Conservation (phyloP, 345 rosid genomes). For the Salix purpurea region DNA sequence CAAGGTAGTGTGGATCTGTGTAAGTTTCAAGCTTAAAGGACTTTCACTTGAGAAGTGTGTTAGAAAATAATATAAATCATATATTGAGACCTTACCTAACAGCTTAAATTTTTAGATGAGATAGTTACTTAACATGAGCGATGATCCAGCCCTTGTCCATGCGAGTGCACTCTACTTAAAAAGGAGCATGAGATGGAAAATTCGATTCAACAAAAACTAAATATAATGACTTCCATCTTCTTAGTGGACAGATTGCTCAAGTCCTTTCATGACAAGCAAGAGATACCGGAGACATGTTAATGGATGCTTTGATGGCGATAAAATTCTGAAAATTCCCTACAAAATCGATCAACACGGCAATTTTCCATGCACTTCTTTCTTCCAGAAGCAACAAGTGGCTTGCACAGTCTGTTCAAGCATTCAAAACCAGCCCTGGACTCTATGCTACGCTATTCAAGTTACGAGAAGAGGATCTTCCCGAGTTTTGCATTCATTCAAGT, state of each 20-base stretch:
- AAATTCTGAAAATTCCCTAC: constrained; percentile 26
- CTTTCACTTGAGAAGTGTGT: too few species aligned
- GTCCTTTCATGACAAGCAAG: constrained; percentile 29
- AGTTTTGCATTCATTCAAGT: constrained; percentile 27
- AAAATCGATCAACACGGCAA: constrained; percentile 12
- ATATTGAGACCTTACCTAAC: too few species aligned
- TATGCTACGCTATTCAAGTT: constrained; percentile 5
- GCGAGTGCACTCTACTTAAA: constrained; percentile 40
- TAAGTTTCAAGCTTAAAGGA: too few species aligned
- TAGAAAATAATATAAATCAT: too few species aligned
- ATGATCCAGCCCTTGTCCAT: constrained; percentile 13
- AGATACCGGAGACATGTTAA: neutral
- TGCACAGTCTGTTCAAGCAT: constrained; percentile 9
- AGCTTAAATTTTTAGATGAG: too few species aligned
- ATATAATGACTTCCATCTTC: constrained; percentile 17
- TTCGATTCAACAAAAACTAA: constrained; percentile 21
- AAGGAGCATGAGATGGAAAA: constrained; percentile 18
- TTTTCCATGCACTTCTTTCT: constrained; percentile 29
- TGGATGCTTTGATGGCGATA: constrained; percentile 13
- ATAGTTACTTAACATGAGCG: neutral
- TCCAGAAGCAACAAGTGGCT: too few species aligned
- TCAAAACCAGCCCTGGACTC: constrained; percentile 15
- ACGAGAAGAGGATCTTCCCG: neutral
- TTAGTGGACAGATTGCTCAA: constrained; percentile 13
- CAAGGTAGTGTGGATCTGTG: too few species aligned